Evolutionary conservation across 1,284 basidiomycete species (phyloP).

Genomic region (Heterobasidion parviporum): DNA sequence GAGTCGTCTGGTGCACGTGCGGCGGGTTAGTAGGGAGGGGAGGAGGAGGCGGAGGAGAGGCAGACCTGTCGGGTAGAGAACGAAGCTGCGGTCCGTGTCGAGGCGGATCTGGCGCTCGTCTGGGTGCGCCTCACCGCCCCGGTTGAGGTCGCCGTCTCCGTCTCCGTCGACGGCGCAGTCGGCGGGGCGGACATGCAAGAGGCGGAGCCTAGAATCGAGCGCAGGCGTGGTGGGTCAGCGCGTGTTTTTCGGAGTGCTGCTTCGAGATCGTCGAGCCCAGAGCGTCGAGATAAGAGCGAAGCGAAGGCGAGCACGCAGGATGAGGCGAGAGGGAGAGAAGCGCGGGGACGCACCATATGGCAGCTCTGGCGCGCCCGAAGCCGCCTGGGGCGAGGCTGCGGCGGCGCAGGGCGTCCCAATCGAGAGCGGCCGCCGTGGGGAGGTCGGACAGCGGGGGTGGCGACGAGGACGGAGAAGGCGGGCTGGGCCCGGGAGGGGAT

Average conservation of each 20-base stretch:
- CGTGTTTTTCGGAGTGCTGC: background rate
- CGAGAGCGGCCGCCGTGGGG: slow-evolving; percentile 10
- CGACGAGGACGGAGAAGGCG: background rate
- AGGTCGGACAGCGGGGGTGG: background rate
- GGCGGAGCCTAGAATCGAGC: slow-evolving; percentile 33
- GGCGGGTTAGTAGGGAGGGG: background rate
- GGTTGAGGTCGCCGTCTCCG: background rate
- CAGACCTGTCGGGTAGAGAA: slow-evolving; percentile 82
- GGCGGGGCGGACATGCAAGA: slow-evolving; percentile 28
- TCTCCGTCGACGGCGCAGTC: background rate
- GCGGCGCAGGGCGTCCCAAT: slow-evolving; percentile 42
- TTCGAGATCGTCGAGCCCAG: background rate
- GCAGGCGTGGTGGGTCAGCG: background rate
- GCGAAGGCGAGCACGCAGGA: too few relatives aligned
- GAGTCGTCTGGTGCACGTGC: background rate
- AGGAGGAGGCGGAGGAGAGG: slow-evolving; percentile 13
- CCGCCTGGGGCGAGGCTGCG: slow-evolving; percentile 52
- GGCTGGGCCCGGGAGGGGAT: too few relatives aligned
- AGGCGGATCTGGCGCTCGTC: slow-evolving; percentile 83
- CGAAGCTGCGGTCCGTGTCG: slow-evolving; percentile 85
- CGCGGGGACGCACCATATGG: slow-evolving; percentile 44
- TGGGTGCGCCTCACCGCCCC: slow-evolving; percentile 35
- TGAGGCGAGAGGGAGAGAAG: too few relatives aligned
- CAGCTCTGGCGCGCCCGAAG: slow-evolving; percentile 45
- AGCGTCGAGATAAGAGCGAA: background rate